Evolutionary conservation across 371 early-diverging fungal genomes (phyloP), one percentile per base, ranked within the genome.

Genomic region (Mortierella sp.): DNA sequence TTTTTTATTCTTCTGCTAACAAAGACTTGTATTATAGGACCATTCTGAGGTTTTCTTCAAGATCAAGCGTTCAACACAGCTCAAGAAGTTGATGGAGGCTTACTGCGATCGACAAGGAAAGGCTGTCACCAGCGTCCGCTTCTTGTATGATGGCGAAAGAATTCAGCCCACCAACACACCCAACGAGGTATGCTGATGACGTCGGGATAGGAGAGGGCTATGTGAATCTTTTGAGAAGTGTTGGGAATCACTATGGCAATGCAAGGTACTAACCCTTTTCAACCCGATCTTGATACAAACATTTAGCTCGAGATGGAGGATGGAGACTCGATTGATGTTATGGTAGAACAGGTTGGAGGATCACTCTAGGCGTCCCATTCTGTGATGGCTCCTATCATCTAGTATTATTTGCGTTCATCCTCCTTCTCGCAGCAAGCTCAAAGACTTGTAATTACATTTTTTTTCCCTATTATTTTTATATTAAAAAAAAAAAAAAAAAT

Each of bases 241-340:
- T 5, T 39, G n/a, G 37, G 59, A 49, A 14, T 18, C 20, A 32
- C 26, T 37, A 24, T 26, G 9, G 8, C 20, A n/a, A 51, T 51
- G 14, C n/a, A 51, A n/a, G n/a, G 51, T 8, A 51, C 47, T 59
- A 22, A 43, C 32, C n/a, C 54, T 55, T 54, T 59, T 54, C 6
- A 35, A 32, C 14, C 40, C 54, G 32, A 43, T 26, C 51, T 14
- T 66, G 63, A 58, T 73, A 22, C 24, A 8, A 40, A 35, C 52
- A n/a, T 60, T 54, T 86, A 95, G 95, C 90, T 97, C 67, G 97
- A 95, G 26, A 94, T 97, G 94, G 97, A 97, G 66, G 97, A 97
- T 78, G 96, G 95, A 59, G 98, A 97, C 80, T 85, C 91, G n/a
- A 97, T 97, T 69, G 94, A 96, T 83, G 97, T 95, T 28, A 94